A percentile compares a stretch with the other conserved stretches of the same genome.
phyloP scores from a whole-genome alignment of 1,139 yeast genomes.

The Hyphopichia wangnamkhiaoensis region DNA sequence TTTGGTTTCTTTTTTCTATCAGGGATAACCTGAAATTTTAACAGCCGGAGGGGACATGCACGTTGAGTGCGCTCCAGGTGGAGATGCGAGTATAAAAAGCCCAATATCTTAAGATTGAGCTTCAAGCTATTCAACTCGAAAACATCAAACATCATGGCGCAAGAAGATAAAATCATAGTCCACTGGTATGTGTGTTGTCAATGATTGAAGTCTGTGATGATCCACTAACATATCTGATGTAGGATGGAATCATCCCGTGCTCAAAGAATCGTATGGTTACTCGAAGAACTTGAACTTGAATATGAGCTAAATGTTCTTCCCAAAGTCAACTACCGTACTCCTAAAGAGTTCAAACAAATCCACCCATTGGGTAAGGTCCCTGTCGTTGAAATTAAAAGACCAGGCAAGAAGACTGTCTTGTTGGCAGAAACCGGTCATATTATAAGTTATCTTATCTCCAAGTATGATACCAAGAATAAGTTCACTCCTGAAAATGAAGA shows the following conservation, averaged over 20 bases:
- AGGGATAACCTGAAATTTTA: no score
- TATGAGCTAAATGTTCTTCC: conserved; percentile 41
- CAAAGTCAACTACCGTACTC: conserved; percentile 29
- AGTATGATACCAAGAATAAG: conserved; percentile 26
- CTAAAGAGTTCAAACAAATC: conserved; percentile 18
- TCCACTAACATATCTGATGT: no score
- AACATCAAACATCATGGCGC: not conserved
- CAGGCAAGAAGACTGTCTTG: conserved; percentile 24
- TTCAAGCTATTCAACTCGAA: not conserved
- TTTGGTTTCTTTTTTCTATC: no score
- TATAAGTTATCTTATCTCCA: conserved; percentile 27
- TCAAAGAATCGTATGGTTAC: conserved; percentile 48
- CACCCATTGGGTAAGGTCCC: conserved; percentile 34
- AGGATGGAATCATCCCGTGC: conserved; percentile 48
- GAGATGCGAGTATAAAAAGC: no score
- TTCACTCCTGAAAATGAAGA: conserved; percentile 23
- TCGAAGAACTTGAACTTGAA: conserved; percentile 45
- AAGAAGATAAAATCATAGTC: not conserved
- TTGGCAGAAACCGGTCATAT: conserved; percentile 41
- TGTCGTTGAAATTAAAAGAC: conserved; percentile 31
- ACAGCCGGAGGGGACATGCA: no score
- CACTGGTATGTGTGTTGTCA: not conserved
- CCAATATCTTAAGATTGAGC: no score
- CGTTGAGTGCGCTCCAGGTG: no score
- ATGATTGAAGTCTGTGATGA: no score